Evolutionary conservation across 2,329 filamentous ascomycete genomes (phyloP), one percentile per base, ranked within the genome.

Genomic region (Aureobasidium sp.): DNA sequence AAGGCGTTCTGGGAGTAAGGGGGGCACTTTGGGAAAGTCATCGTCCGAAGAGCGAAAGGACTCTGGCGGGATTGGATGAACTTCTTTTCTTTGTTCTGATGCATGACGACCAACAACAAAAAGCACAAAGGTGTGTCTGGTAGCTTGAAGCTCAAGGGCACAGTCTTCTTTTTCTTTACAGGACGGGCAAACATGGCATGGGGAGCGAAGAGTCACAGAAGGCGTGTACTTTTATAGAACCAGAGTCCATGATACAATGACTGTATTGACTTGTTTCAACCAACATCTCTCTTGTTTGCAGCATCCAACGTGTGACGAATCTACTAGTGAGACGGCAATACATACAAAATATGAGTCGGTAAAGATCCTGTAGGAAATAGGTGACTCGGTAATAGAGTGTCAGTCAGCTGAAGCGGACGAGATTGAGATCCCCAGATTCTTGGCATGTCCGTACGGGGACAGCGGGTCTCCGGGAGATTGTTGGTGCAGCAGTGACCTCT

Each of bases 1-100:
- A 46, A 13, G 62, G 62, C 55, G 62, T 63, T 63, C 62, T 52
- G 41, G 62, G 62, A 56, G 62, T 63, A 60, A 26, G 3, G 24
- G 57, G 27, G 60, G 41, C 39, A 36, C 24, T 26, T 48, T 41
- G 24, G 50, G 60, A 55, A 47, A 52, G 50, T 55, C 48, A 48
- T 46, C 34, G 57, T 60, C 57, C 46, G 44, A 50, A 51, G 60
- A 53, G 60, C 50, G 43, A 55, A 53, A 62, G 48, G 60, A 62
- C 32, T 39, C 50, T 27, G 60, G 60, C 48, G 60, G 60, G 60
- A 53, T 62, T 37, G 60, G 51, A 39, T 62, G 60, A 62, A 20
- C 20, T 41, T 29, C n/a, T 5, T 32, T 17, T 29, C 36, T 32
- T 29, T 57, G 29, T 46, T 59, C 13, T 60, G 57, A 60, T 26